Conservation (phyloP, 371 early-diverging fungal species). For the Capniomyces stellatus region DNA sequence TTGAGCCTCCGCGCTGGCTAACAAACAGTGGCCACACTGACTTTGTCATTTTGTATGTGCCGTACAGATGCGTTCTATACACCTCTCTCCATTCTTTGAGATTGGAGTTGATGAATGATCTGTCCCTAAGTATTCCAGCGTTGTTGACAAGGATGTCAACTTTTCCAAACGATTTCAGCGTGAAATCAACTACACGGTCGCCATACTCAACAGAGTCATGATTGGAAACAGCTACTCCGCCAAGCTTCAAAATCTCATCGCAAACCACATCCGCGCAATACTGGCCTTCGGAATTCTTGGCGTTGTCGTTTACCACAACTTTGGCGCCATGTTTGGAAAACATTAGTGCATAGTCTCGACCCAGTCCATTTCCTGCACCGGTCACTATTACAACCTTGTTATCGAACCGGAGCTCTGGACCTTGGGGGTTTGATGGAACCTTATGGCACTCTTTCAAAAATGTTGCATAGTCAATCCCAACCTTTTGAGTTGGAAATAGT, state of each 20-base stretch:
- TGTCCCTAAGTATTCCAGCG: slow-evolving; percentile 94
- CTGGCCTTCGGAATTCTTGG: slow-evolving; percentile 29
- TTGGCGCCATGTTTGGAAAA: slow-evolving; percentile 67
- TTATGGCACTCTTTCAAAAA: slow-evolving; percentile 57
- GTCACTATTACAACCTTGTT: slow-evolving; percentile 76
- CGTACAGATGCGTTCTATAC: slow-evolving; percentile 80
- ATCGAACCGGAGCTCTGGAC: slow-evolving; percentile 51
- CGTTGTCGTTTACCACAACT: slow-evolving; percentile 85
- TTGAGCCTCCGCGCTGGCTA: slow-evolving; percentile 84
- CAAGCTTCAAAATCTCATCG: slow-evolving; percentile 34
- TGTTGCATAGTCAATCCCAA: slow-evolving; percentile 71
- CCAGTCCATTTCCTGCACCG: slow-evolving; percentile 85
- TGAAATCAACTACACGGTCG: slow-evolving; percentile 47
- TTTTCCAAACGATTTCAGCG: slow-evolving; percentile 39
- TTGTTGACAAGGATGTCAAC: slow-evolving; percentile 93
- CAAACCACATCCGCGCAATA: slow-evolving; percentile 49
- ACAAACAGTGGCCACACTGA: slow-evolving; percentile 93
- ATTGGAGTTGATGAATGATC: slow-evolving; percentile 54
- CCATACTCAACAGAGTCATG: slow-evolving; percentile 61
- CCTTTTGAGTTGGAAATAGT: slow-evolving; percentile 49
- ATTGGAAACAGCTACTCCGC: slow-evolving; percentile 51
- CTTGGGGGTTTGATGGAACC: slow-evolving; percentile 36
- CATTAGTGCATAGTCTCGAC: slow-evolving; percentile 68
- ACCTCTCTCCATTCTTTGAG: slow-evolving; percentile 64
- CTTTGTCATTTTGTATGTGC: slow-evolving; percentile 85